Evolutionary conservation across 106 monocot genomes (phyloP).

Genomic region (Chionographis japonica): DNA sequence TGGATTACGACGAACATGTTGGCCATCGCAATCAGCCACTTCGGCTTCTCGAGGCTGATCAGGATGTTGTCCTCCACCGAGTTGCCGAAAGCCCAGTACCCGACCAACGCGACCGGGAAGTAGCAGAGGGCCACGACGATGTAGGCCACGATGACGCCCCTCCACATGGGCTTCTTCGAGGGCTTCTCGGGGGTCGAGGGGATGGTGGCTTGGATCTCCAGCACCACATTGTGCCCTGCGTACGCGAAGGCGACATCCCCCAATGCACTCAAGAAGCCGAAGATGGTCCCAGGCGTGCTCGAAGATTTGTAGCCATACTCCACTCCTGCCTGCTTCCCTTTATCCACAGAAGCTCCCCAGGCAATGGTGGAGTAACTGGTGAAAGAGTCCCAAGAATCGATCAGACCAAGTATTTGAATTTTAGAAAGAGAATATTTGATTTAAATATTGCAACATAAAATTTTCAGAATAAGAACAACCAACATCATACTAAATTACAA

Average conservation of each 20-base stretch:
- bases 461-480: no score
- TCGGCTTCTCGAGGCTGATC: conserved; percentile 19
- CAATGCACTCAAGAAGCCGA: conserved; percentile 17
- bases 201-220: conserved; percentile 35
- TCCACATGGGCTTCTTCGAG: conserved; percentile 26
- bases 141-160: conserved; percentile 16
- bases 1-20: conserved; percentile 28
- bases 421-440: no score
- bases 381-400: no score
- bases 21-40: conserved; percentile 23
- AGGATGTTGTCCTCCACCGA: conserved; percentile 17
- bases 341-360: conserved; percentile 11
- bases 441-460: no score
- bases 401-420: no score
- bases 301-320: neutral
- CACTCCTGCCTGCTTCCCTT: conserved; percentile 5
- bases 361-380: conserved; percentile 15
- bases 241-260: conserved; percentile 26
- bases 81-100: conserved; percentile 31
- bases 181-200: conserved; percentile 31
- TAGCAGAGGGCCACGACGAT: conserved; percentile 23
- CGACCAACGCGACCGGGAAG: conserved; percentile 13
- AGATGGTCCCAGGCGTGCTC: neutral
- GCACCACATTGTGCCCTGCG: conserved; percentile 27
- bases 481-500: no score